phyloP scores from a whole-genome alignment of 2,329 filamentous ascomycete species.

The Didymosphaeria variabile region DNA sequence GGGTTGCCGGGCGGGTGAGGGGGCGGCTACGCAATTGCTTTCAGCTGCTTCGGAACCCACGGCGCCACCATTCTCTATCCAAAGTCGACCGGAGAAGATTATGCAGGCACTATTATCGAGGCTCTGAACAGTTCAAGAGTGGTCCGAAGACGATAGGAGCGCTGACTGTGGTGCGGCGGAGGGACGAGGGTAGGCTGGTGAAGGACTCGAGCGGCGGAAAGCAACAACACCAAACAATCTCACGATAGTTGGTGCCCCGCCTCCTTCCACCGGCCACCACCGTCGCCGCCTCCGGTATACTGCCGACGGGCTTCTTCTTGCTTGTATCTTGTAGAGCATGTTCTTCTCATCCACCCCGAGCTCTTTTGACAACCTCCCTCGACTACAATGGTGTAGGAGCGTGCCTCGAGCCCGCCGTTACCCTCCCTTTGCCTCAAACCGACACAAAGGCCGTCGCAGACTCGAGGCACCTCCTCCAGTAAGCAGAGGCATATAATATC shows the following conservation, averaged over 20 bases:
- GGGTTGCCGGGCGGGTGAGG: not conserved
- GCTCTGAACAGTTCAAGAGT: not conserved
- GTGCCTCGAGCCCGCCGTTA: not conserved
- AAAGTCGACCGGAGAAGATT: not conserved
- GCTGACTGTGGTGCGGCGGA: not conserved
- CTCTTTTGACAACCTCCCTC: not conserved
- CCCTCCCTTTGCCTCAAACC: not conserved
- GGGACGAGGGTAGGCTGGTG: not conserved
- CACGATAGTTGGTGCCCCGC: slow-evolving; percentile 9
- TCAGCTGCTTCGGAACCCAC: not conserved
- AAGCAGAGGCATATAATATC: not conserved
- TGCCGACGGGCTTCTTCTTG: not conserved
- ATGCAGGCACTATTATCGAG: not conserved
- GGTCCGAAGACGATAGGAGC: not conserved
- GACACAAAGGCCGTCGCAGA: not conserved
- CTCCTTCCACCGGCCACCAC: not conserved
- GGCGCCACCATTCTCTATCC: not conserved
- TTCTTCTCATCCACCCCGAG: not conserved
- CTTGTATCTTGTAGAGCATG: not conserved
- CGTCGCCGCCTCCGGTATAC: not conserved
- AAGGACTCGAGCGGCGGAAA: slow-evolving; percentile 7
- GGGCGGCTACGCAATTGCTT: not conserved
- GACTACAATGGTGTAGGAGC: not conserved
- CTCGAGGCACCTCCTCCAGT: not conserved
- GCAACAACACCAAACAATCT: slow-evolving; percentile 11